A percentile compares a stretch with the other conserved stretches of the same genome.
Evolutionary conservation across 2,329 filamentous ascomycete species (phyloP).

Genomic region (Didymosphaeria variabile): DNA sequence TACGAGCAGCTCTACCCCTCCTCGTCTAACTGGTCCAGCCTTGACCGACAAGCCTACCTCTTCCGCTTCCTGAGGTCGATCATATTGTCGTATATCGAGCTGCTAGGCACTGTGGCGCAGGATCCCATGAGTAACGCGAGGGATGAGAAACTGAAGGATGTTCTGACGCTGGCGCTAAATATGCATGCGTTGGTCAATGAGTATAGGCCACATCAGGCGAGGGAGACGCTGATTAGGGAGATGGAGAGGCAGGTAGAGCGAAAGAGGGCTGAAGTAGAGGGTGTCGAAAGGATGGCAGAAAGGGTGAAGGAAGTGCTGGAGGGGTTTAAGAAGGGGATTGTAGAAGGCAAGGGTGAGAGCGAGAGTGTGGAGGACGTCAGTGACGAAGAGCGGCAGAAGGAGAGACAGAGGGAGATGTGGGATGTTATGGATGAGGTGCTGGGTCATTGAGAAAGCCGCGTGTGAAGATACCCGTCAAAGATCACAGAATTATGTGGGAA

Average conservation of each 20-base stretch:
- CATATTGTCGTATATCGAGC: constrained; percentile 86
- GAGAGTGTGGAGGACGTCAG: constrained; percentile 27
- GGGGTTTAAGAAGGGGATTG: constrained; percentile 61
- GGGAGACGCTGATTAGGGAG: constrained; percentile 84
- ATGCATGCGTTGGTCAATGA: constrained; percentile 94
- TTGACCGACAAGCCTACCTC: constrained; percentile 67
- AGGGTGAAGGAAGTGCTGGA: constrained; percentile 78
- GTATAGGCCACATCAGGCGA: constrained; percentile 90
- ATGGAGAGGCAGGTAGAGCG: constrained; percentile 85
- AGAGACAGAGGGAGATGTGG: constrained; percentile 49
- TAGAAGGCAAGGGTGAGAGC: constrained; percentile 20
- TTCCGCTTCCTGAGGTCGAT: constrained; percentile 84
- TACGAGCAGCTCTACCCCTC: constrained; percentile 75
- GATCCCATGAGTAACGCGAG: constrained; percentile 64
- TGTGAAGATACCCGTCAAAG: no score
- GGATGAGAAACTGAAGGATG: constrained; percentile 76
- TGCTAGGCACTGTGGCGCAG: constrained; percentile 73
- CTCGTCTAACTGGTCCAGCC: constrained; percentile 53
- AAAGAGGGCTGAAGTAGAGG: constrained; percentile 76
- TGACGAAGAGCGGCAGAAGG: constrained; percentile 28
- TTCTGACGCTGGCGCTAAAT: constrained; percentile 86
- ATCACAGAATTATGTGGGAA: no score
- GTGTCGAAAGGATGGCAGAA: constrained; percentile 71
- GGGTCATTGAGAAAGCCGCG: constrained; percentile 24
- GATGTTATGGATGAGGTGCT: constrained; percentile 46